Evolutionary conservation across 1,284 basidiomycete species (phyloP), one percentile per base, ranked within the genome.

Genomic region (Pseudozyma thailandica): DNA sequence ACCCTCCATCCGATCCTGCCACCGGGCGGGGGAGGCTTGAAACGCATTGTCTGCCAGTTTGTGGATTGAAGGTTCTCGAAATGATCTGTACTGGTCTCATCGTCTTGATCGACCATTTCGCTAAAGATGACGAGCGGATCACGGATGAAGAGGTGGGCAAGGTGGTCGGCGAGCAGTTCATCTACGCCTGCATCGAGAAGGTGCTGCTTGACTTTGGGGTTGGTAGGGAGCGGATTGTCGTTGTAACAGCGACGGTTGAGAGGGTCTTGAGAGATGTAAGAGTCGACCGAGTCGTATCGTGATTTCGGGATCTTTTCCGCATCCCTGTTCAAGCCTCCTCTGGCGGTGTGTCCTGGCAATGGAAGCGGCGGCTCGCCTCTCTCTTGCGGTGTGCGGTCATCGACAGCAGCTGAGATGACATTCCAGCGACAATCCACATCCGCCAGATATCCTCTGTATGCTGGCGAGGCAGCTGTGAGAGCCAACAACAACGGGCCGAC

Each of bases 41-140:
- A 98, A 28, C 96, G 89, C 55, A 99, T 87, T 0, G 96, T 98
- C 85, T 98, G 96, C 96, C 96, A 99, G 83, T 98, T 98, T 9
- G 96, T 98, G 6, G 94, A 96, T 88, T 98, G 96, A 31, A 98
- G 90, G 81, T 98, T 98, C 91, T 99, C 96, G 78, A 98, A 98
- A 83, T 99, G 96, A 81, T 98, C 96, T 74, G 89, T 93, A 62
- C 91, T 94, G 25, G 86, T 86, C 38, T 86, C 85, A 82, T 98
- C 93, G 82, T 98, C 92, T 84, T 95, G 93, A 75, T 96, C 87
- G 57, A 98, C 89, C 12, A 90, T 93, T 84, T 98, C 96, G 38
- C 90, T 91, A 82, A 98, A 98, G 54, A 98, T 87, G 31, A 98
- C 95, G 43, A 98, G 86, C 30, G 96, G 96, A 82, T 98, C 96